A percentile compares a stretch with the other conserved stretches of the same genome.
Conservation (phyloP, 805 yeast species). For the Saccharomycopsis schoenii region DNA sequence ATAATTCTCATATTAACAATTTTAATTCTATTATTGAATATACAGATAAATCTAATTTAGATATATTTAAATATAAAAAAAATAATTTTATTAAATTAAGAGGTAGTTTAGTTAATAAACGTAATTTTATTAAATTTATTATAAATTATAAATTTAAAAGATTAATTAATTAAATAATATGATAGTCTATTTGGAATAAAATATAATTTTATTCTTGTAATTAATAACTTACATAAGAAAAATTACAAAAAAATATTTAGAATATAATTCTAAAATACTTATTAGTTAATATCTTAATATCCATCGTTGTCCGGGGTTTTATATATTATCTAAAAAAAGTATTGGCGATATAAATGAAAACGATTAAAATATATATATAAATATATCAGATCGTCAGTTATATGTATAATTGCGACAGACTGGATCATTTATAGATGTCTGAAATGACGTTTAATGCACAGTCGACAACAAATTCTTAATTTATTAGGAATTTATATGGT, state of each 20-base stretch:
- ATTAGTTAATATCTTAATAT: too few relatives aligned
- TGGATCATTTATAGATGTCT: background rate
- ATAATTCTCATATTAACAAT: background rate
- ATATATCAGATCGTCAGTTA: background rate
- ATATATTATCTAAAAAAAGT: background rate
- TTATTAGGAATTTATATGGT: background rate
- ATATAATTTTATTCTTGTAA: too few relatives aligned
- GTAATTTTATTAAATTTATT: background rate
- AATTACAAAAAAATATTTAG: too few relatives aligned
- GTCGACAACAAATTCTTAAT: background rate
- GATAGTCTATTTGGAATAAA: too few relatives aligned
- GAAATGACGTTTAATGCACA: background rate
- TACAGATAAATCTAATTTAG: background rate
- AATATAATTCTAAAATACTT: too few relatives aligned
- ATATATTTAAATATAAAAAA: background rate
- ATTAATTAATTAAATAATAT: background rate
- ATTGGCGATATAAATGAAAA: background rate
- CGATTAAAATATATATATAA: background rate
- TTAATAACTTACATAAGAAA: background rate
- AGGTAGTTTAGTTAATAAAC: background rate
- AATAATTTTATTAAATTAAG: background rate
- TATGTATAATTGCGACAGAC: background rate
- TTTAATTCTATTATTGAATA: background rate
- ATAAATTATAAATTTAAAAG: background rate
- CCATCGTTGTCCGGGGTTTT: too few relatives aligned